phyloP scores from a whole-genome alignment of 2,329 filamentous ascomycete genomes.

The Calonectria pteridis region DNA sequence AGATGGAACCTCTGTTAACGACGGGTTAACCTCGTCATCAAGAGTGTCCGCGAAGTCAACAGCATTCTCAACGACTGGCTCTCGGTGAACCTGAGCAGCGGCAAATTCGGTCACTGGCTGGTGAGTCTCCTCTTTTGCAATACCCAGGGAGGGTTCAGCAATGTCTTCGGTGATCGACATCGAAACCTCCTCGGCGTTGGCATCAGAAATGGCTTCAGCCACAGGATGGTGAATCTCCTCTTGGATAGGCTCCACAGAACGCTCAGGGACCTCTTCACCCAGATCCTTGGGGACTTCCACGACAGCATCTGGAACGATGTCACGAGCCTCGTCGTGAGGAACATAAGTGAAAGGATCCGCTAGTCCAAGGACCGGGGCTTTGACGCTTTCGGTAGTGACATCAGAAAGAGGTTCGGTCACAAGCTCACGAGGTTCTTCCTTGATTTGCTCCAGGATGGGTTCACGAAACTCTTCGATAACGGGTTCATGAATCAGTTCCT shows the following conservation, averaged over 20 bases:
- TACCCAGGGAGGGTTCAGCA: not conserved
- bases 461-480: not conserved
- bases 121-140: not conserved
- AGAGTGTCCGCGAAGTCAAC: no score
- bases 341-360: not conserved
- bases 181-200: not conserved
- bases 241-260: no score
- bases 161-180: not conserved
- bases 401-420: not conserved
- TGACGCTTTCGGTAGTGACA: not conserved
- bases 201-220: not conserved
- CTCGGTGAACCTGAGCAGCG: not conserved
- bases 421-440: not conserved
- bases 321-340: not conserved
- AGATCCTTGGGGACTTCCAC: not conserved
- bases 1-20: not conserved
- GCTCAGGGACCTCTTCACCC: not conserved
- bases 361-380: not conserved
- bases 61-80: not conserved
- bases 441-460: slow-evolving; percentile 1
- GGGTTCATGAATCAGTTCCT: not conserved
- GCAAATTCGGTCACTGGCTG: not conserved
- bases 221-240: not conserved
- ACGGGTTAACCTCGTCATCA: not conserved
- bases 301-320: not conserved